Percentiles rank a stretch among this genome's conserved stretches.
Evolutionary conservation across 2,329 filamentous ascomycete species (phyloP).

Genomic region (Sarocladium kiliense): DNA sequence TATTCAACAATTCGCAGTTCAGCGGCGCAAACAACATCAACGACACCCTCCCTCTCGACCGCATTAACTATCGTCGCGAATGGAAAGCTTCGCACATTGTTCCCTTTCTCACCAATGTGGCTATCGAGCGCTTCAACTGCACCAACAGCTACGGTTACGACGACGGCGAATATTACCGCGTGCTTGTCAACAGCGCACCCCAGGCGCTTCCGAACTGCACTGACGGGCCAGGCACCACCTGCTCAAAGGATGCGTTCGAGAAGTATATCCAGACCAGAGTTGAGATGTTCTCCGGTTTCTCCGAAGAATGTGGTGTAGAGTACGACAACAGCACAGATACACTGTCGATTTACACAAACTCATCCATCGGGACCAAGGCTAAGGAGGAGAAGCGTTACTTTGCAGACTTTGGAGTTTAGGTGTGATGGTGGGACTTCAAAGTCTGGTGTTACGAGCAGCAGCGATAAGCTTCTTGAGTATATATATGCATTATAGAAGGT

Average conservation of each 20-base stretch:
- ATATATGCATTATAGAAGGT: too few species aligned
- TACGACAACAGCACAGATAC: conserved; percentile 30
- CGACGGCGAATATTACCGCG: conserved; percentile 45
- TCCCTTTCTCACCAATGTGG: conserved; percentile 62
- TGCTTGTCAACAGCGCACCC: conserved; percentile 37
- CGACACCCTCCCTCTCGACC: conserved; percentile 58
- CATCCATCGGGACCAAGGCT: not conserved
- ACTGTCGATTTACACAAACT: conserved; percentile 25
- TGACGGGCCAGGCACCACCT: conserved; percentile 39
- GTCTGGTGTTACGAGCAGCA: too few species aligned
- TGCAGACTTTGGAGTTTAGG: not conserved
- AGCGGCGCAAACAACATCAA: conserved; percentile 47
- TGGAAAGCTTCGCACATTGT: conserved; percentile 61
- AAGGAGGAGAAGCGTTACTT: not conserved
- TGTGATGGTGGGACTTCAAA: too few species aligned
- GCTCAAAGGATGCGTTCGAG: conserved; percentile 33
- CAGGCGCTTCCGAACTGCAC: conserved; percentile 35
- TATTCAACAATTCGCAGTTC: conserved; percentile 63
- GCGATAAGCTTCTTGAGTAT: too few species aligned
- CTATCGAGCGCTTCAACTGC: conserved; percentile 61
- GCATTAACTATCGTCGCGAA: conserved; percentile 56
- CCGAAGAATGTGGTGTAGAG: conserved; percentile 30
- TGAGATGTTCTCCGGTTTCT: conserved; percentile 34
- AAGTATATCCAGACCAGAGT: conserved; percentile 31
- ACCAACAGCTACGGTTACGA: conserved; percentile 48